phyloP scores from a whole-genome alignment of 2,329 filamentous ascomycete species.

The Hypomyces perniciosus region DNA sequence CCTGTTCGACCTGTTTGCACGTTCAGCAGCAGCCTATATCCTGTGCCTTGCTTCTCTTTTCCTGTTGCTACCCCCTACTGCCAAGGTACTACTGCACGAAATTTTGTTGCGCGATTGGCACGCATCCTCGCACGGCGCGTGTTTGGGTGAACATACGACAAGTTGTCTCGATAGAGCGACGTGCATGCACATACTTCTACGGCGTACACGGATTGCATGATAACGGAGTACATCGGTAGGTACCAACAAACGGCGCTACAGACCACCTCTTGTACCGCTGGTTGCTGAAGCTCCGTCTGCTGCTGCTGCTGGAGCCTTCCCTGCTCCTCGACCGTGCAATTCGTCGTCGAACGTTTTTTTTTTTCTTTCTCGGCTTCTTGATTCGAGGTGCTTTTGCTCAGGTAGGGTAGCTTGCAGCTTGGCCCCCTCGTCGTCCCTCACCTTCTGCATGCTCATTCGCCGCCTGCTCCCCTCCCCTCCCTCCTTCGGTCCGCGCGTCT shows the following conservation, averaged over 20 bases:
- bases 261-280: too few species aligned
- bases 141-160: too few species aligned
- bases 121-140: not conserved
- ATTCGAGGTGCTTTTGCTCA: conserved; percentile 11
- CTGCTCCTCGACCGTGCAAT: not conserved
- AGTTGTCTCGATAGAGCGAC: conserved; percentile 6
- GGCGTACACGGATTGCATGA: too few species aligned
- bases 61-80: too few species aligned
- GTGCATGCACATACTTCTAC: conserved; percentile 6
- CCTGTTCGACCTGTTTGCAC: too few species aligned
- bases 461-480: conserved; percentile 13
- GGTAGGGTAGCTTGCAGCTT: conserved; percentile 16
- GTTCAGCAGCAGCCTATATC: too few species aligned
- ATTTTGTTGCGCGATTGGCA: not conserved
- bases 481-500: conserved; percentile 15
- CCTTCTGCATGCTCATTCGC: conserved; percentile 17
- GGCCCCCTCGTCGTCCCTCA: conserved; percentile 10
- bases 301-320: not conserved
- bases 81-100: too few species aligned
- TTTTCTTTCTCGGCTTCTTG: not conserved
- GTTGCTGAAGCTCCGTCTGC: too few species aligned
- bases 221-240: too few species aligned
- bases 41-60: too few species aligned
- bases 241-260: too few species aligned
- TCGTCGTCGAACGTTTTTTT: not conserved